phyloP scores from a whole-genome alignment of 2,329 filamentous ascomycete genomes.

The Harringtonia aguacate region DNA sequence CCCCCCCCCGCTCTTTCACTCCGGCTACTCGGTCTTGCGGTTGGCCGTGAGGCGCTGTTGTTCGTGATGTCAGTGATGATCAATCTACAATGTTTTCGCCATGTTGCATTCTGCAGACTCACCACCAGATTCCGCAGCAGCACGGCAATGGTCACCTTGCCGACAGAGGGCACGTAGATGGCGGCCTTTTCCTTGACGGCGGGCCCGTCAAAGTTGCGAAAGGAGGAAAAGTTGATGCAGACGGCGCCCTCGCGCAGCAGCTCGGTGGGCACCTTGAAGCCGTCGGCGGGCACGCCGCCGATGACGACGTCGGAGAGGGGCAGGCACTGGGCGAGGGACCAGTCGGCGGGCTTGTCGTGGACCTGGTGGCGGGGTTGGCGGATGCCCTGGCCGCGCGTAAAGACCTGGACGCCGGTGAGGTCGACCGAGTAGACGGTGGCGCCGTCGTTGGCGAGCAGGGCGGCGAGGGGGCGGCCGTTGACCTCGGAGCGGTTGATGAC shows the following conservation, averaged over 20 bases:
- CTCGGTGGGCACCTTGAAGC: conserved; percentile 80
- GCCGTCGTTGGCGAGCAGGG: conserved; percentile 89
- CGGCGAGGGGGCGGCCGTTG: conserved; percentile 84
- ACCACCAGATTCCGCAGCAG: conserved; percentile 82
- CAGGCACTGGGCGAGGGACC: conserved; percentile 63
- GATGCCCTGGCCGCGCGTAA: conserved; percentile 81
- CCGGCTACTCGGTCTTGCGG: conserved; percentile 5
- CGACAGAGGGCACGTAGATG: conserved; percentile 93
- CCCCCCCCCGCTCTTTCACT: too few relatives aligned
- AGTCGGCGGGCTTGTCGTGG: conserved; percentile 68
- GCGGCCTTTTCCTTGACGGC: conserved; percentile 91
- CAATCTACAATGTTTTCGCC: too few relatives aligned
- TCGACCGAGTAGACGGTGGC: conserved; percentile 94
- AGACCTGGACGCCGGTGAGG: conserved; percentile 81
- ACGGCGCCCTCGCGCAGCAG: conserved; percentile 81
- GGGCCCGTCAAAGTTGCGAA: conserved; percentile 78
- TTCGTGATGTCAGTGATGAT: too few relatives aligned
- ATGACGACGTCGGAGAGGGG: conserved; percentile 91
- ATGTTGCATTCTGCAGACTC: too few relatives aligned
- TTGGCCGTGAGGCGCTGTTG: conserved; percentile 8
- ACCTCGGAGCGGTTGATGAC: conserved; percentile 96
- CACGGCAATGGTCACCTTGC: conserved; percentile 94
- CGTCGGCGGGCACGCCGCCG: conserved; percentile 77
- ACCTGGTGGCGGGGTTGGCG: conserved; percentile 80
- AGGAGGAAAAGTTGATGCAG: conserved; percentile 98